Percentiles rank a stretch among this genome's conserved stretches.
These are phyloP conservation scores for Trichophyton benhamiae DNA, from an alignment of 2,329 filamentous ascomycete genomes.

Conservation along the genomic window DNA sequence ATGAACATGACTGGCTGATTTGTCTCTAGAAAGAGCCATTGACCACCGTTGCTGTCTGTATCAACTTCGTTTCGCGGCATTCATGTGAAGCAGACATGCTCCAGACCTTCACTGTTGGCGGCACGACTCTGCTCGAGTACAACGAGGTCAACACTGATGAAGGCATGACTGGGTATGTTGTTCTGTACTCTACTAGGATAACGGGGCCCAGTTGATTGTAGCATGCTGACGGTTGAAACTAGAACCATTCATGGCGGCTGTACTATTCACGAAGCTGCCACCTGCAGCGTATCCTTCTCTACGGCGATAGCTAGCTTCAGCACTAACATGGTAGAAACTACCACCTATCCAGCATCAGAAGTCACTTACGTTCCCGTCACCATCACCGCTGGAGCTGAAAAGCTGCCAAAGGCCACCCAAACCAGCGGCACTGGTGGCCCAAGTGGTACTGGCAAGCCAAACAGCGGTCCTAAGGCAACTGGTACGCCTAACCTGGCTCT, in stretches of 20 bases:
- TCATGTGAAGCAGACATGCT: not conserved
- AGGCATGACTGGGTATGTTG: not conserved
- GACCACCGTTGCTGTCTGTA: not conserved
- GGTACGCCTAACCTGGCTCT: slow-evolving; percentile 6
- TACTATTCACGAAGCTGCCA: not conserved
- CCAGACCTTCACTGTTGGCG: not conserved
- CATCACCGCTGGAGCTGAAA: slow-evolving; percentile 10
- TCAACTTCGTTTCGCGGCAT: not conserved
- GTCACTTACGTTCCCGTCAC: slow-evolving; percentile 1
- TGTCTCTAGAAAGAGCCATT: not conserved
- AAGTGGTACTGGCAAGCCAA: not conserved
- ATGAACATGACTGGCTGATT: not conserved
- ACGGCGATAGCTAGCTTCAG: not conserved
- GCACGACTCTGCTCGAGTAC: not conserved
- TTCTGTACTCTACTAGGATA: not conserved
- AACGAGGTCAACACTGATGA: not conserved
- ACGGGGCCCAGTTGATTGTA: too few relatives aligned
- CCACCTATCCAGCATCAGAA: not conserved
- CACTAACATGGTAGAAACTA: not conserved
- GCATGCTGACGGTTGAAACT: not conserved
- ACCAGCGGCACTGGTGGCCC: not conserved
- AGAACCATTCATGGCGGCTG: not conserved
- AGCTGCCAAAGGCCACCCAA: not conserved
- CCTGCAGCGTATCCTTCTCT: not conserved
- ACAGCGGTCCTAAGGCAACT: slow-evolving; percentile 7